Evolutionary conservation across 2,329 filamentous ascomycete species (phyloP), one percentile per base, ranked within the genome.

Genomic region (Fusarium sp.): DNA sequence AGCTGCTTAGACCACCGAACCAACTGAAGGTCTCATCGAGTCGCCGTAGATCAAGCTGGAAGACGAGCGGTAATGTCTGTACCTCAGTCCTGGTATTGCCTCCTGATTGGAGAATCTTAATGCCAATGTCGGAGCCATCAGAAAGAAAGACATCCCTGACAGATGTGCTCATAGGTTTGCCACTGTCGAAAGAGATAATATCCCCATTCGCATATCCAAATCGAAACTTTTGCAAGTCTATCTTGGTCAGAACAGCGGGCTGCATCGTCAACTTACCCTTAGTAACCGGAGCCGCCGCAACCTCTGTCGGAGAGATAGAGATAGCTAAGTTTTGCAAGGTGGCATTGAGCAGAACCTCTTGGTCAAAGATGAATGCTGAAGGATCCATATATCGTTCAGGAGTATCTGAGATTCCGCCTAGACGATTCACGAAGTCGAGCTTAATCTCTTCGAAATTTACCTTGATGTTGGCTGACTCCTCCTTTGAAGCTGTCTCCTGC

Each of bases 1-100:
- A 91, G 71, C 94, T 94, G 78, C 95, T 97, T 45, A 99, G 83
- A 0, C 96, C 96, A 38, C 96, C 96, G 80, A 98, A 95, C 86
- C 93, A 94, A 59, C 89, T 89, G 64, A 98, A 90, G 0, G 93
- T 93, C 74, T 97, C 94, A 73, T 98, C 96, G 24, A 98, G 82
- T 59, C 89, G 88, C 69, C 91, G 90, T 18, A 98, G 82, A 76
- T 98, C 93, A 43, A 98, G 81, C 60, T 90, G 88, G 12, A 97
- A 79, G 63, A 91, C 88, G 3, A 98, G 79, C 8, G 95, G 94
- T 12, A 97, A 84, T 1, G 94, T 97, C 55, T 89, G 88, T 16
- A 97, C 78, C 32, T 92, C 89, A 18, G 92, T 86, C 60, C 83
- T 83, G 16, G 81, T 85, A 8, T 79, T 80, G 3, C 83, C 81